phyloP scores from a whole-genome alignment of 1,139 yeast genomes.

The Blastobotrys proliferans region DNA sequence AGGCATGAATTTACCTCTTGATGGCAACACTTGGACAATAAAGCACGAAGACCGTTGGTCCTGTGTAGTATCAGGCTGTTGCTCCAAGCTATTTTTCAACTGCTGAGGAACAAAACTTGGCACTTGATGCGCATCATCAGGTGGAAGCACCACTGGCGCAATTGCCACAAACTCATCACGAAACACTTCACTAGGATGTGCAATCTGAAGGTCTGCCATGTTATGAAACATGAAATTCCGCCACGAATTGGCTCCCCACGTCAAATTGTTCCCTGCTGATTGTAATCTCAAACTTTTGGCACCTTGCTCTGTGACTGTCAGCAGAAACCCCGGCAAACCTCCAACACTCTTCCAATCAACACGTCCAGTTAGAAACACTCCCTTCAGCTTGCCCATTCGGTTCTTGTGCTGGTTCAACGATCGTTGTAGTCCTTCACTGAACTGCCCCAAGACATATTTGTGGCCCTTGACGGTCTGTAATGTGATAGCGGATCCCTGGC shows the following conservation, averaged over 20 bases:
- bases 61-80: slow-evolving; percentile 1
- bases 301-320: slow-evolving; percentile 83
- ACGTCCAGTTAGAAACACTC: slow-evolving; percentile 72
- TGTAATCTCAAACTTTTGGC: slow-evolving; percentile 46
- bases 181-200: slow-evolving; percentile 38
- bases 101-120: not conserved
- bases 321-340: slow-evolving; percentile 84
- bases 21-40: slow-evolving; percentile 59
- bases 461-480: slow-evolving; percentile 49
- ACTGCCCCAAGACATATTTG: slow-evolving; percentile 69
- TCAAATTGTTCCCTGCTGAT: slow-evolving; percentile 37
- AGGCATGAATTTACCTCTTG: slow-evolving; percentile 74
- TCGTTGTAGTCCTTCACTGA: slow-evolving; percentile 86
- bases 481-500: slow-evolving; percentile 56
- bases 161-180: slow-evolving; percentile 53
- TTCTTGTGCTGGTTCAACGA: slow-evolving; percentile 42
- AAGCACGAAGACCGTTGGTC: slow-evolving; percentile 45
- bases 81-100: not conserved
- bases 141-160: slow-evolving; percentile 36
- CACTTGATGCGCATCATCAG: not conserved
- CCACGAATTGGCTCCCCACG: slow-evolving; percentile 74
- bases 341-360: slow-evolving; percentile 72
- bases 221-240: slow-evolving; percentile 82
- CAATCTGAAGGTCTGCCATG: slow-evolving; percentile 54
- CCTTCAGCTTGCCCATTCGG: slow-evolving; percentile 44